Percentiles rank a stretch among this genome's conserved stretches.
Conservation (phyloP, 495 filamentous ascomycete species). For the Trichoderma erinaceum region DNA sequence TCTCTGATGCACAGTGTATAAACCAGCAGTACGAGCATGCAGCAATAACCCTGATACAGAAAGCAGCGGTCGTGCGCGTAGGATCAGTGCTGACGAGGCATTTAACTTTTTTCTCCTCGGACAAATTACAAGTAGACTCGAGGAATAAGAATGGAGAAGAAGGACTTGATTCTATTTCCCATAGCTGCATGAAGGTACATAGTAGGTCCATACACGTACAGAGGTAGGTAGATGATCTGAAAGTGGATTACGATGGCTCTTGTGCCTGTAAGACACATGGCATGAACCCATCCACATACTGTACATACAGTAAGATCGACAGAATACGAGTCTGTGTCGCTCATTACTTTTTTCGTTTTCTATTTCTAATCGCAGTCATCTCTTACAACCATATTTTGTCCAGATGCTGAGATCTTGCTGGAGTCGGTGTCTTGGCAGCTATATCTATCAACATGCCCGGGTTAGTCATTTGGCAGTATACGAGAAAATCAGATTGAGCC, state of each 20-base stretch:
- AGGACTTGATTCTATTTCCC: not conserved
- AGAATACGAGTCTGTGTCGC: conserved; percentile 5
- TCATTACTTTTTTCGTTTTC: not conserved
- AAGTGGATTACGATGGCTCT: not conserved
- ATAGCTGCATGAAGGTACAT: not conserved
- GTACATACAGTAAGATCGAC: not conserved
- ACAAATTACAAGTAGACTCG: conserved; percentile 1
- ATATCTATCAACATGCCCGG: no score
- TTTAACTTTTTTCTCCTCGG: not conserved
- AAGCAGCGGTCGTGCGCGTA: not conserved
- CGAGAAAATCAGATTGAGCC: not conserved
- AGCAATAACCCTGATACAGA: not conserved
- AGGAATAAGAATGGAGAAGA: not conserved
- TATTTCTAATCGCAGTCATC: not conserved
- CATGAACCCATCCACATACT: not conserved
- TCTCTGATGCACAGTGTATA: not conserved
- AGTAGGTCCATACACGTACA: no score
- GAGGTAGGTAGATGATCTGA: not conserved
- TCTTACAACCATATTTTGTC: not conserved
- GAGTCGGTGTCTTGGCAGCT: not conserved
- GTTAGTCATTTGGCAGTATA: not conserved
- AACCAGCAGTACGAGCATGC: not conserved
- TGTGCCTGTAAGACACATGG: not conserved
- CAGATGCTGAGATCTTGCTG: not conserved
- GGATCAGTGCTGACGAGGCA: not conserved